Base-by-base conservation (phyloP, 345 rosid genomes). In the Xanthoceras sorbifolium region DNA sequence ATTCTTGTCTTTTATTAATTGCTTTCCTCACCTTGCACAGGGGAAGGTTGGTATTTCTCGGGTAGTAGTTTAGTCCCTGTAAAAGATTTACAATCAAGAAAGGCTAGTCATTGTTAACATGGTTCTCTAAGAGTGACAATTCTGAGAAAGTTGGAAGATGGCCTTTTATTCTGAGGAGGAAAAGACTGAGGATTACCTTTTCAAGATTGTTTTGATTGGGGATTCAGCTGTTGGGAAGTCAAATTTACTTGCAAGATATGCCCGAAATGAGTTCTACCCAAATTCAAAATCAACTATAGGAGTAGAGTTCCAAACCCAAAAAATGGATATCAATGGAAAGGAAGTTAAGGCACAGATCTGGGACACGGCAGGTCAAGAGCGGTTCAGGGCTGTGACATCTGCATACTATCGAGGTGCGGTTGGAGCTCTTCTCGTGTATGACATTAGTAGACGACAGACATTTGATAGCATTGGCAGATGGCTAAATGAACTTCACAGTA, bases 361-460 rank as follows among this genome's bases (percentile, higher is more conserved):
- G 99, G 99, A 95, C 80, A 95, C 98, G 36, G 99, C 99, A 8
- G 99, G 99, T 79, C 99, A 95, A 87, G 98, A 95, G 81, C 94
- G 99, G 71, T 93, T 95, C 78, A 90, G 99, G 79, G 99, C 99
- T 67, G 98, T 95, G 64, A 95, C 98, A 55, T 93, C 98, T 73
- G 98, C 99, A 10, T 95, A 95, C 76, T 95, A 95, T 82, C 82
- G 99, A 71, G 99, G 99, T 77, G 98, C 99, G 18, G 99, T 95
- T 29, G 99, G 99, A 78, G 99, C 99, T 78, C 96, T 95, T 73
- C 84, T 95, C 65, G 98, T 95, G 73, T 95, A 95, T 74, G 99
- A 95, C 75, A 90, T 95, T 80, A 93, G 98, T 78, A 90, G 99
- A 78, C 88, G 86, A 62, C 99, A 90, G 80, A 95, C 98, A 20